Evolutionary conservation across 805 yeast genomes (phyloP), one percentile per base, ranked within the genome.

Genomic region (Ogataea trehaloabstinens): DNA sequence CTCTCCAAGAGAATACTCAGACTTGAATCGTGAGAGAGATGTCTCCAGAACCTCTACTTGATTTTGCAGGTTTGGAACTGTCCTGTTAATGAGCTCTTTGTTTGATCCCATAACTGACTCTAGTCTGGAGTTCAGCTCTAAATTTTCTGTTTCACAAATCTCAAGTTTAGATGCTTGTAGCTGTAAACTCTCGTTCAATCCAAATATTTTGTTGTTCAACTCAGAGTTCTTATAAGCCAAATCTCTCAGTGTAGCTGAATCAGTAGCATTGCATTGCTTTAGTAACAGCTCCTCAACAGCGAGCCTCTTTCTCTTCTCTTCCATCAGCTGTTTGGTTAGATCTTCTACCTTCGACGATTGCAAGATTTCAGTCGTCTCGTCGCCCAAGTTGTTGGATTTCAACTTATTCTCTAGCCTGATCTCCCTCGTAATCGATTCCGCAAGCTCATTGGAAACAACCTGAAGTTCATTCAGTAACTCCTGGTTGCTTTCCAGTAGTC

Each of bases 251-350:
- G 35, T 77, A 69, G 20, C 85, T 6, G 30, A 25, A 81, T 20
- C 67, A 56, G 35, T 64, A 61, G 8, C 79, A 77, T 47, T 73
- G 66, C 44, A 40, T 32, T 57, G 56, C 25, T 79, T 58, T 24
- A 83, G 53, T 0, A 81, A 75, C 48, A 82, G 80, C 45, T 83
- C 90, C 51, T 85, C 93, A 20, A 87, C 80, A 20, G 82, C 75
- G 47, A 74, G 79, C 37, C 95, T 63, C 40, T 78, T 72, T 46
- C 76, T 66, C 44, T 91, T 67, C 55, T 85, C 91, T 21, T 76
- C 78, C 39, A 74, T 76, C 41, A 85, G 56, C 44, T 74, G 73
- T 31, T 74, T 75, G 28, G 81, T 74, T 40, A 85, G 53, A 17
- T 73, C 73, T 1, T 74, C 67, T 20, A 83, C 71, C 22, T 67